Conservation (phyloP, 441 rosid species). For the Manihot esculenta region DNA sequence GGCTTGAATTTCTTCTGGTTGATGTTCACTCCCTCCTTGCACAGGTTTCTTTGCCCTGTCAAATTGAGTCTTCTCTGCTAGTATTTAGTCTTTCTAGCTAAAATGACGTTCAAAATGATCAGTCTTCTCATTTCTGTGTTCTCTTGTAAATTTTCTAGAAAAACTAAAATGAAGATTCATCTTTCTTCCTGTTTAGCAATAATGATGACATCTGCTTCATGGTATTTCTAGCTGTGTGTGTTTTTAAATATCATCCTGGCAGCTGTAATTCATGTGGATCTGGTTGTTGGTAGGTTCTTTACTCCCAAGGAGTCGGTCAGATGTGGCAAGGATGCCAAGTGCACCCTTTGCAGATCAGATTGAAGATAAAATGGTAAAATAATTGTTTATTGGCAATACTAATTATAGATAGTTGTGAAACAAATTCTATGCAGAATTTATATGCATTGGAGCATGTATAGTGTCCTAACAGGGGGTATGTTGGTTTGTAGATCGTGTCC, state of each 20-base stretch:
- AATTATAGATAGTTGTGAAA: conserved; percentile 19
- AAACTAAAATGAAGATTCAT: neutral
- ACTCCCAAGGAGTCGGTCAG: conserved; percentile 64
- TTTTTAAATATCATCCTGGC: conserved; percentile 15
- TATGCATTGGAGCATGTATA: conserved; percentile 17
- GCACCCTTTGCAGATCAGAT: conserved; percentile 51
- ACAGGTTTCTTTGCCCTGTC: neutral
- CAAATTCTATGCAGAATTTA: conserved; percentile 19
- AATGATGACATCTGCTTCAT: neutral
- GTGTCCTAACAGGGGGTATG: conserved; percentile 24
- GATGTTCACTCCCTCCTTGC: neutral
- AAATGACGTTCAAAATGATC: neutral
- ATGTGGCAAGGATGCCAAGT: conserved; percentile 51
- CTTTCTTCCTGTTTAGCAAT: conserved; percentile 5
- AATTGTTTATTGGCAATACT: conserved; percentile 5
- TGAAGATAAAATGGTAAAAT: conserved; percentile 66
- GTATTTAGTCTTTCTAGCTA: neutral
- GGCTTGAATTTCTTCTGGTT: neutral
- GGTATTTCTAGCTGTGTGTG: neutral
- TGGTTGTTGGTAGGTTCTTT: conserved; percentile 59
- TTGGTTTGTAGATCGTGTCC: conserved; percentile 51
- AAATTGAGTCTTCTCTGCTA: neutral
- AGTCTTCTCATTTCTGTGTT: neutral
- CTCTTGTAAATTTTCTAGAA: neutral
- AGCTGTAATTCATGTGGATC: conserved; percentile 33